Base-by-base conservation (phyloP, 2,329 filamentous ascomycete genomes). In the Cercospora sp. region DNA sequence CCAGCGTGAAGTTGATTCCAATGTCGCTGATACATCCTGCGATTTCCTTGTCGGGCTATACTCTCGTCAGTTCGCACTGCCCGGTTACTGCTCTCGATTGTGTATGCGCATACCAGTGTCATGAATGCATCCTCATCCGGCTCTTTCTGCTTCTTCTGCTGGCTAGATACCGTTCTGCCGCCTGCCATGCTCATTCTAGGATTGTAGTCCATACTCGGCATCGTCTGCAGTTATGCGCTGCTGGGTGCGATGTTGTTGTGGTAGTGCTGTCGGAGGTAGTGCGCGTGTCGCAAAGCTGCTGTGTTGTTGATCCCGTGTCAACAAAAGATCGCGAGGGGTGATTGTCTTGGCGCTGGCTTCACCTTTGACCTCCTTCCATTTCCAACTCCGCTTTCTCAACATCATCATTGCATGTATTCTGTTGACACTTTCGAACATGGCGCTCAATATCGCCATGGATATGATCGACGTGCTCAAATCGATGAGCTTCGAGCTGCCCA, bases 21-120 rank as follows among this genome's bases (percentile, higher is more conserved):
- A 98, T 97, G 79, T 98, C 95, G 76, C 91, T 95, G 82, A 99
- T 97, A 81, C 95, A 99, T 79, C 92, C 93, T 74, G 94, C 94
- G 70, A 99, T 97, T 80, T 99, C 95, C 70, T 84, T 82, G 72
- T 89, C 87, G 59, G 87, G 84, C 87, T 90, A 34, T 37, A n/a
- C 28, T 62, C 10, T n/a, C 3, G 59, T 70, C 51, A 70, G 68
- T 58, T 8, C 63, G 24, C 61, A 55, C 65, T 32, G 53, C 21
- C 3, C 64, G 34, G 30, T 45, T n/a, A 24, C 49, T 63, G 62
- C 58, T 61, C 9, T 37, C 77, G 5, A 9, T 9, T 21, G 55
- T 37, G 32, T 34, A 13, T 37, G 55, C 28, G 55, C 55, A 69
- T 79, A 84, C 83, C 78, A 85, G 71, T 58, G 80, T 84, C 82